Evolutionary conservation across 2,329 filamentous ascomycete species (phyloP).

Genomic region (Stenocarpella maydis): DNA sequence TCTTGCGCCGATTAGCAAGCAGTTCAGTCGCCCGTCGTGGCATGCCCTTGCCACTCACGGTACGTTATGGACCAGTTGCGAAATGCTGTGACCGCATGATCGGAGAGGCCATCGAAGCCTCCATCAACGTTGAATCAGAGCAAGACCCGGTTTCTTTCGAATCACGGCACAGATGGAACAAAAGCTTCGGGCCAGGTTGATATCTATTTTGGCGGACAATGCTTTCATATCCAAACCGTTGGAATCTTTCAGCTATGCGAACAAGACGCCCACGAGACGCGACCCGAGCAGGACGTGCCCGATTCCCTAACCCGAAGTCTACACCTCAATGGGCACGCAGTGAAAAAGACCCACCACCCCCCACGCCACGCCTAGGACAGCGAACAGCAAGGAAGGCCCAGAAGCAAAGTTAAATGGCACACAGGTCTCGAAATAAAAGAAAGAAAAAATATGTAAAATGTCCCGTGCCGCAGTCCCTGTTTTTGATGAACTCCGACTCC

Average conservation of each 20-base stretch:
- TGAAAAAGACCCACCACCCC: constrained; percentile 14
- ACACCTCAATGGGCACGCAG: constrained; percentile 5
- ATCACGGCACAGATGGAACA: background rate
- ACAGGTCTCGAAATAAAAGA: constrained; percentile 5
- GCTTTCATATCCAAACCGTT: background rate
- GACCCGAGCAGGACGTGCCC: constrained; percentile 20
- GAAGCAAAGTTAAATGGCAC: constrained; percentile 26
- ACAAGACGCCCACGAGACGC: constrained; percentile 13
- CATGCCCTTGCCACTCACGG: background rate
- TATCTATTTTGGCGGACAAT: background rate
- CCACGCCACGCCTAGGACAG: background rate
- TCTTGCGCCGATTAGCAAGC: background rate
- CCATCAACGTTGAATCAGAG: background rate
- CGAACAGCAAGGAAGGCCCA: constrained; percentile 1
- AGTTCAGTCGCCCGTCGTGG: background rate
- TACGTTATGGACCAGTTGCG: background rate
- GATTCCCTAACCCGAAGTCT: constrained; percentile 18
- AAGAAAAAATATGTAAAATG: background rate
- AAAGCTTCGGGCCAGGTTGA: background rate
- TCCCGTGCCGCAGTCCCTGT: constrained; percentile 6
- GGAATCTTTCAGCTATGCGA: constrained; percentile 23
- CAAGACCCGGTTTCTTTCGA: background rate
- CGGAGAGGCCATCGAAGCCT: background rate
- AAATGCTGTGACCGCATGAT: background rate
- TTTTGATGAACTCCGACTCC: constrained; percentile 20